phyloP scores from a whole-genome alignment of 371 early-diverging fungal species.

The Synchytrium microbalum region DNA sequence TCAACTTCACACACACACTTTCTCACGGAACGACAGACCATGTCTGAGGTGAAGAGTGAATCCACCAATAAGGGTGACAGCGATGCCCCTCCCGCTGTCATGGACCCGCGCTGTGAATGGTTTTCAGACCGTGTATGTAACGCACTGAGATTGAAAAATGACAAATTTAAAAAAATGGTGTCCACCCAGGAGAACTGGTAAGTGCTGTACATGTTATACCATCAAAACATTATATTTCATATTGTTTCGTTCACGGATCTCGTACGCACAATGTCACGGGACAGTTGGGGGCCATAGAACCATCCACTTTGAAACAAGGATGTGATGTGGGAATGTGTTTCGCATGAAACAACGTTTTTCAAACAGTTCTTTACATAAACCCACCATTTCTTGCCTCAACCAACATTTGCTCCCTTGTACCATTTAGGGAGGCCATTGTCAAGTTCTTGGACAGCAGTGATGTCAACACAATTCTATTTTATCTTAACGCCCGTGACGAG shows the following conservation, averaged over 20 bases:
- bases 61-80: too few relatives aligned
- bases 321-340: too few relatives aligned
- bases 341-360: too few relatives aligned
- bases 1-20: too few relatives aligned
- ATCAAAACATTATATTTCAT: background rate
- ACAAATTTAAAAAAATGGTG: slow-evolving; percentile 52
- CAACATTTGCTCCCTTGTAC: background rate
- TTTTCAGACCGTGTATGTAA: slow-evolving; percentile 40
- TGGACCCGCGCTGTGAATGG: slow-evolving; percentile 36
- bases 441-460: slow-evolving; percentile 40
- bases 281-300: too few relatives aligned
- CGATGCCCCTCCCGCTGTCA: background rate
- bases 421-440: slow-evolving; percentile 36
- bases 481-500: slow-evolving; percentile 43
- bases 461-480: slow-evolving; percentile 42
- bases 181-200: slow-evolving; percentile 39
- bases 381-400: background rate
- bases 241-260: background rate
- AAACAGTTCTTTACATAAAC: too few relatives aligned
- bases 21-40: too few relatives aligned
- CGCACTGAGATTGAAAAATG: slow-evolving; percentile 44
- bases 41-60: too few relatives aligned
- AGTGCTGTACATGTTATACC: slow-evolving; percentile 6
- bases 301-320: background rate
- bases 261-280: too few relatives aligned